Percentiles rank a stretch among this genome's conserved stretches.
Conservation (phyloP, 2,329 filamentous ascomycete species). For the Cryoendolithus antarcticus region DNA sequence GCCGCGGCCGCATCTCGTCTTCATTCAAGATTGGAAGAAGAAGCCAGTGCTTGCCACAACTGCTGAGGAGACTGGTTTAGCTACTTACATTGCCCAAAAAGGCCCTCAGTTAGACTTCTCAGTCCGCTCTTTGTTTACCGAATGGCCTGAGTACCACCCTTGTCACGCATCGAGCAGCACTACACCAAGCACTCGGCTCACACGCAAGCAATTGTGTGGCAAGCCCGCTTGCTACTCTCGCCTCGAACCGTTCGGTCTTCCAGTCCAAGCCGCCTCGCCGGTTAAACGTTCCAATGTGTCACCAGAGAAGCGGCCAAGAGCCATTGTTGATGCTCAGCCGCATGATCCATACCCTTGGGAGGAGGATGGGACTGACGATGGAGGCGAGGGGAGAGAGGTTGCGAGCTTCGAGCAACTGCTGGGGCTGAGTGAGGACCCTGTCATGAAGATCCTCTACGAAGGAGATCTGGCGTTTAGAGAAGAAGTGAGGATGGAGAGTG, state of each 20-base stretch:
- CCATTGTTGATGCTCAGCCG: constrained; percentile 8
- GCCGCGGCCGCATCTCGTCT: background rate
- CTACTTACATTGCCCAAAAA: background rate
- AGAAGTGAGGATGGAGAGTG: too few relatives aligned
- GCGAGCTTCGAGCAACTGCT: too few relatives aligned
- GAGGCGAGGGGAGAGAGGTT: too few relatives aligned
- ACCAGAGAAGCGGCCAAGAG: constrained; percentile 2
- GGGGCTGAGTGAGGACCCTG: too few relatives aligned
- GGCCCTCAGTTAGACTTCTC: constrained; percentile 1
- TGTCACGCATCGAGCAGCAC: constrained; percentile 26
- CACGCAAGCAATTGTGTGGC: constrained; percentile 23
- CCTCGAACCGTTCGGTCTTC: background rate
- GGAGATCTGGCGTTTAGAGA: too few relatives aligned
- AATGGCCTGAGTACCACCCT: constrained; percentile 15
- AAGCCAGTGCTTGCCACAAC: background rate
- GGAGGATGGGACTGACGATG: background rate
- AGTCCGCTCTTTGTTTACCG: constrained; percentile 10
- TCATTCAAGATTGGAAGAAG: background rate
- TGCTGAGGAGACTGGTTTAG: background rate
- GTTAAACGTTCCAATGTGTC: background rate
- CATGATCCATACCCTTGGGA: constrained; percentile 10
- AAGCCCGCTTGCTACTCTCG: constrained; percentile 7
- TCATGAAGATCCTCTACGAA: too few relatives aligned
- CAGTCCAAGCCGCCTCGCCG: background rate
- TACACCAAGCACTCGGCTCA: constrained; percentile 34